These are phyloP conservation scores for Kluyveromyces starmeri DNA, from an alignment of 805 yeast genomes.

Conservation along the genomic window DNA sequence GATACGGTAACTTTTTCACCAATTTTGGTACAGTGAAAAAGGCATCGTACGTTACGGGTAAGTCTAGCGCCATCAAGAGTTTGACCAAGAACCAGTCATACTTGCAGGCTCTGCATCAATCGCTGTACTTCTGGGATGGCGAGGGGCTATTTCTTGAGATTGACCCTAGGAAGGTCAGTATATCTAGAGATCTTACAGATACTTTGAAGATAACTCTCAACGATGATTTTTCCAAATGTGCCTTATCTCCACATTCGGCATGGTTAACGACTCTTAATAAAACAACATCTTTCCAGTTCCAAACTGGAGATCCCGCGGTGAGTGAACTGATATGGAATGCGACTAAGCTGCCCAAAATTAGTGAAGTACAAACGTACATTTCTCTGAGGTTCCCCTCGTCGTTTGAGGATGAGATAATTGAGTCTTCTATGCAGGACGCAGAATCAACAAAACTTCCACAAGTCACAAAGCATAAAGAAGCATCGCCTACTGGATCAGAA, in stretches of 20 bases:
- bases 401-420: conserved; percentile 7
- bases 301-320: neutral
- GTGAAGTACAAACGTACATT: conserved; percentile 26
- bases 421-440: conserved; percentile 1
- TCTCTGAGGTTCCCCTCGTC: conserved; percentile 12
- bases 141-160: conserved; percentile 12
- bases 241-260: conserved; percentile 2
- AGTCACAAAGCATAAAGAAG: conserved; percentile 6
- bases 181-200: conserved; percentile 10
- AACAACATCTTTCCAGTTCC: conserved; percentile 1
- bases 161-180: conserved; percentile 8
- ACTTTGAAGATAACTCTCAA: conserved; percentile 9
- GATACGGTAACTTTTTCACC: conserved; percentile 6
- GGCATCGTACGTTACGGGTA: neutral
- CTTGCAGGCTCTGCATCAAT: conserved; percentile 10
- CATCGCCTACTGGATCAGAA: neutral
- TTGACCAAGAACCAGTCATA: conserved; percentile 4
- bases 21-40: conserved; percentile 3
- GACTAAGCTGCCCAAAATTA: conserved; percentile 20
- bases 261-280: conserved; percentile 1
- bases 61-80: neutral
- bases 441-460: conserved; percentile 10
- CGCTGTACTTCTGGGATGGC: conserved; percentile 15
- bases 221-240: conserved; percentile 1
- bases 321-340: conserved; percentile 2